phyloP scores from a whole-genome alignment of 257 asterid genomes.

The Jasminum sambac region DNA sequence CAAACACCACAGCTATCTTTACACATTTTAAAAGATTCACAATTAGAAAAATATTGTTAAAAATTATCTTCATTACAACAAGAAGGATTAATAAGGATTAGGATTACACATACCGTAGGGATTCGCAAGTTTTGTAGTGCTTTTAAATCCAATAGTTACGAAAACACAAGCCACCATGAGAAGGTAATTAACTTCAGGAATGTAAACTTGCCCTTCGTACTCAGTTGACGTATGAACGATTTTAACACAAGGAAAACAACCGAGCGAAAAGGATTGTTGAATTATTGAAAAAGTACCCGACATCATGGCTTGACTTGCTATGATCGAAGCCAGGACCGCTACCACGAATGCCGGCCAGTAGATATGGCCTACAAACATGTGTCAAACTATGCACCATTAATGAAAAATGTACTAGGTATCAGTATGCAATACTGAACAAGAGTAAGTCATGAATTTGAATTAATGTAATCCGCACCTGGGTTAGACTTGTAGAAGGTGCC shows the following conservation, averaged over 20 bases:
- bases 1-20: conserved; percentile 45
- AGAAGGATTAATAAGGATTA: no score
- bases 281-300: conserved; percentile 45
- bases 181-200: conserved; percentile 42
- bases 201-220: conserved; percentile 39
- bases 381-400: neutral
- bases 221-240: conserved; percentile 36
- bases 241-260: conserved; percentile 45
- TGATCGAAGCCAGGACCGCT: conserved; percentile 37
- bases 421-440: neutral
- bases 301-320: conserved; percentile 49
- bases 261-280: conserved; percentile 41
- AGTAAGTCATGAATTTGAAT: neutral
- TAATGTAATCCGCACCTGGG: conserved; percentile 26
- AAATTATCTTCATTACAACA: neutral
- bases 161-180: conserved; percentile 39
- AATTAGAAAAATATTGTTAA: neutral
- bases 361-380: conserved; percentile 23
- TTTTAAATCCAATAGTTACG: conserved; percentile 36
- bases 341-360: conserved; percentile 51
- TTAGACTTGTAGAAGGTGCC: conserved; percentile 39
- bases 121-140: conserved; percentile 33
- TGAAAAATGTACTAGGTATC: neutral
- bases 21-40: neutral
- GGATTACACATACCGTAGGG: conserved; percentile 43